These are phyloP conservation scores for Omphalotus guepiniiformis DNA, from an alignment of 768 basidiomycete genomes.

Conservation along the genomic window DNA sequence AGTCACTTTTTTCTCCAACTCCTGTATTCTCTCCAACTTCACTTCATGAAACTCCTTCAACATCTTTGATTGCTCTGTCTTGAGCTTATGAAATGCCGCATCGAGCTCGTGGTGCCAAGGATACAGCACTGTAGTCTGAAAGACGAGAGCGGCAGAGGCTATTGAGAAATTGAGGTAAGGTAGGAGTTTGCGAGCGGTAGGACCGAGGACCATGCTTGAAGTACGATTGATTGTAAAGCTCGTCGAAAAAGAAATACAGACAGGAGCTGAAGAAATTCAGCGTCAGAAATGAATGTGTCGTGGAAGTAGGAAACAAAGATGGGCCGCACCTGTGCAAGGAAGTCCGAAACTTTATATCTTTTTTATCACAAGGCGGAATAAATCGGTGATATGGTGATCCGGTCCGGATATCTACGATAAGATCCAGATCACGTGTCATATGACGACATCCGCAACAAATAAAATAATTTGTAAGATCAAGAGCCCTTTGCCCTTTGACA, in stretches of 20 bases:
- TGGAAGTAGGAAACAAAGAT: neutral
- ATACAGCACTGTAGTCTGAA: conserved; percentile 22
- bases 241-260: no score
- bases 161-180: conserved; percentile 21
- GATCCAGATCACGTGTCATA: no score
- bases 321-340: no score
- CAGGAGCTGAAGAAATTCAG: neutral
- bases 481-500: no score
- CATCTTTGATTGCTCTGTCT: conserved; percentile 13
- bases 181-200: conserved; percentile 14
- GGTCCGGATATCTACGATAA: no score
- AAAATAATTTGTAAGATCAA: no score
- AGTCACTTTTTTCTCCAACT: conserved; percentile 8
- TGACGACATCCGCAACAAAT: no score
- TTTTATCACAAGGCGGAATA: no score
- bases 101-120: conserved; percentile 24
- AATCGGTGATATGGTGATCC: no score
- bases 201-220: conserved; percentile 16
- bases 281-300: no score
- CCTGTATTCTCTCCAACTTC: conserved; percentile 12
- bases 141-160: conserved; percentile 17
- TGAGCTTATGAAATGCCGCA: conserved; percentile 15
- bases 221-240: neutral
- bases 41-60: conserved; percentile 18
- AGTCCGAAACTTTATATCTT: no score